Conservation (phyloP, 2,329 filamentous ascomycete species). For the Fragosphaeria purpurea region DNA sequence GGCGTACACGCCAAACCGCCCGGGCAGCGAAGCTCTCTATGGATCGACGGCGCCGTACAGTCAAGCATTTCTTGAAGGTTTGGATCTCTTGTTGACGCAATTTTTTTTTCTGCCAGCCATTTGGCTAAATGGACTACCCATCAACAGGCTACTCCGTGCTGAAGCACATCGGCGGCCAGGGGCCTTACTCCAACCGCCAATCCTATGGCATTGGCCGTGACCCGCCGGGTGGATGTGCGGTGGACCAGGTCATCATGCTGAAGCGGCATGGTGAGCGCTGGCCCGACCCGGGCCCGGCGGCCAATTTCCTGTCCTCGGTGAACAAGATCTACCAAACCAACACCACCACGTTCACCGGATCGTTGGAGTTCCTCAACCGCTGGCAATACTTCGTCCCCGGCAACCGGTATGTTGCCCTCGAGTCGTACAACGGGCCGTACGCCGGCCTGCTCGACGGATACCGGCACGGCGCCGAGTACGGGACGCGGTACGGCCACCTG, state of each 20-base stretch:
- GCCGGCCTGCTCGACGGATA: slow-evolving; percentile 11
- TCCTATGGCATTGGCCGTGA: slow-evolving; percentile 38
- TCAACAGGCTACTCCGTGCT: slow-evolving; percentile 7
- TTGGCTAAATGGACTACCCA: too few relatives aligned
- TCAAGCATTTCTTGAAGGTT: slow-evolving; percentile 8
- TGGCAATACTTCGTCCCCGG: slow-evolving; percentile 9
- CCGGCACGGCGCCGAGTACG: slow-evolving; percentile 10
- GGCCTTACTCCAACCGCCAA: slow-evolving; percentile 10
- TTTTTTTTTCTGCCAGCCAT: too few relatives aligned
- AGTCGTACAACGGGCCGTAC: slow-evolving; percentile 10
- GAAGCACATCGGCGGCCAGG: slow-evolving; percentile 10
- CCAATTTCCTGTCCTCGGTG: slow-evolving; percentile 4
- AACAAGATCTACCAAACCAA: slow-evolving; percentile 6
- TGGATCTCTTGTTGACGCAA: neutral
- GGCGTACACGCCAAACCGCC: slow-evolving; percentile 9
- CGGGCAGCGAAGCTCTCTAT: slow-evolving; percentile 7
- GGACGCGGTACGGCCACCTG: slow-evolving; percentile 11
- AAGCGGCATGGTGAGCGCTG: slow-evolving; percentile 53
- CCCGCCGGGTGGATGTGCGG: slow-evolving; percentile 44
- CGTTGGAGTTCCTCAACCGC: slow-evolving; percentile 8
- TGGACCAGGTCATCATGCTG: slow-evolving; percentile 51
- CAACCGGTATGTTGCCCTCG: slow-evolving; percentile 5
- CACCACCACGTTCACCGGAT: neutral
- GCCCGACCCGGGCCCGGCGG: slow-evolving; percentile 44
- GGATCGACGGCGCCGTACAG: slow-evolving; percentile 4